Conservation (phyloP, 495 filamentous ascomycete genomes). For the Podospora didyma region DNA sequence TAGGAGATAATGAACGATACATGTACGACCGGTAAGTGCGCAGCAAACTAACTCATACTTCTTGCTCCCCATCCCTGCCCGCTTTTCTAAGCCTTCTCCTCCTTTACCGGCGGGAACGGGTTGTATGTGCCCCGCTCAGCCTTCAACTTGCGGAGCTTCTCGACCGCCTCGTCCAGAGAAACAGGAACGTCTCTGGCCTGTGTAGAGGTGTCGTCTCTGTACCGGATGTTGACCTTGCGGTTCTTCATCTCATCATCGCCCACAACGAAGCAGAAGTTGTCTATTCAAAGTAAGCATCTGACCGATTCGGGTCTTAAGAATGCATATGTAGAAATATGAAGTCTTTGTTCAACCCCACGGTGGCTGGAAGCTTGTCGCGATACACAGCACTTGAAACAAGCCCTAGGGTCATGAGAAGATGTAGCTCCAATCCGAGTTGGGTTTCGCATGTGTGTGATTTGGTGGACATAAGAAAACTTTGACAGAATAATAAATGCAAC, state of each 20-base stretch:
- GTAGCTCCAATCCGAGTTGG: too few relatives aligned
- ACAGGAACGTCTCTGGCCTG: constrained; percentile 68
- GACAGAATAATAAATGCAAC: constrained; percentile 27
- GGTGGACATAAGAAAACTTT: constrained; percentile 35
- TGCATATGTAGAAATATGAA: neutral
- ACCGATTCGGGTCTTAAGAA: neutral
- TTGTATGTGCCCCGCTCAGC: constrained; percentile 43
- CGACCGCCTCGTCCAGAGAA: constrained; percentile 69
- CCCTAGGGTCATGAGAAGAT: too few relatives aligned
- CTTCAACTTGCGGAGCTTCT: constrained; percentile 66
- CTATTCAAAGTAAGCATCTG: constrained; percentile 13
- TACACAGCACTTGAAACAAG: too few relatives aligned
- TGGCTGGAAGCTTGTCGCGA: too few relatives aligned
- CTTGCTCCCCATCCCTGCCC: neutral
- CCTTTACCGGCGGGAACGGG: constrained; percentile 29
- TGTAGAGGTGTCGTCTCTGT: constrained; percentile 78
- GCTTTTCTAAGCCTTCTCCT: constrained; percentile 14
- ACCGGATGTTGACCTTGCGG: constrained; percentile 81
- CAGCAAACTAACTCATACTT: too few relatives aligned
- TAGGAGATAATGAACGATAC: too few relatives aligned
- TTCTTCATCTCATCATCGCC: constrained; percentile 76
- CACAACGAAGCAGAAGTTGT: constrained; percentile 58
- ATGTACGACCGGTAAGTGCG: too few relatives aligned
- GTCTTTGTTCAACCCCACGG: too few relatives aligned
- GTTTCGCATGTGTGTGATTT: too few relatives aligned